These are phyloP conservation scores for Diaporthe capsici DNA, from an alignment of 2,329 filamentous ascomycete species.

Conservation along the genomic window DNA sequence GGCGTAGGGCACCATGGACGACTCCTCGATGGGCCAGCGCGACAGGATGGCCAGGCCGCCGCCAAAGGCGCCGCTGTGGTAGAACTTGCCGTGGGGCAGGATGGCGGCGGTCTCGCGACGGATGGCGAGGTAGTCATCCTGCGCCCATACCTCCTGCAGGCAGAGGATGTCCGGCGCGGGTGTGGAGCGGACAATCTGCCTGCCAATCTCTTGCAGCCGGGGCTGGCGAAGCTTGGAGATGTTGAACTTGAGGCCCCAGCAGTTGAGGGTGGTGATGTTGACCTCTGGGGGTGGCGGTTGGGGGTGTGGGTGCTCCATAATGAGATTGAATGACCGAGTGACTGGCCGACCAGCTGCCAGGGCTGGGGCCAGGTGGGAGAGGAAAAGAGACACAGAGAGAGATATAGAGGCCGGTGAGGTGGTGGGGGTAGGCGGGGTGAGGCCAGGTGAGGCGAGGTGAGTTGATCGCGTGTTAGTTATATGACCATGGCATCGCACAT, in stretches of 20 bases:
- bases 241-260: conserved; percentile 90
- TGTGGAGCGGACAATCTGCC: conserved; percentile 76
- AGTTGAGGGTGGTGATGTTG: conserved; percentile 90
- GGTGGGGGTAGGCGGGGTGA: background rate
- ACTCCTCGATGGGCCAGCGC: conserved; percentile 92
- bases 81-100: conserved; percentile 94
- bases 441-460: background rate
- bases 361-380: background rate
- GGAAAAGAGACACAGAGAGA: background rate
- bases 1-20: conserved; percentile 87
- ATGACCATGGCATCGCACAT: background rate
- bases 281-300: conserved; percentile 69
- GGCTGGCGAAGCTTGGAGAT: conserved; percentile 83
- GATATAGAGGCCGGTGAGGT: background rate
- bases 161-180: conserved; percentile 87
- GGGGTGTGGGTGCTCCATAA: conserved; percentile 54
- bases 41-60: conserved; percentile 91
- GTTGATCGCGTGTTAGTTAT: background rate
- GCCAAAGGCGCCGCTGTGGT: conserved; percentile 89
- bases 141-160: conserved; percentile 96
- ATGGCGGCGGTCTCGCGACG: conserved; percentile 78
- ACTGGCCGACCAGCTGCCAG: background rate
- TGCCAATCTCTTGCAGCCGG: conserved; percentile 87
- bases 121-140: conserved; percentile 85
- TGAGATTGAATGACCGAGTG: background rate